Evolutionary conservation across 352 stramenopile genomes (phyloP), one percentile per base, ranked within the genome.

Genomic region (Phytophthora niederhauseri): DNA sequence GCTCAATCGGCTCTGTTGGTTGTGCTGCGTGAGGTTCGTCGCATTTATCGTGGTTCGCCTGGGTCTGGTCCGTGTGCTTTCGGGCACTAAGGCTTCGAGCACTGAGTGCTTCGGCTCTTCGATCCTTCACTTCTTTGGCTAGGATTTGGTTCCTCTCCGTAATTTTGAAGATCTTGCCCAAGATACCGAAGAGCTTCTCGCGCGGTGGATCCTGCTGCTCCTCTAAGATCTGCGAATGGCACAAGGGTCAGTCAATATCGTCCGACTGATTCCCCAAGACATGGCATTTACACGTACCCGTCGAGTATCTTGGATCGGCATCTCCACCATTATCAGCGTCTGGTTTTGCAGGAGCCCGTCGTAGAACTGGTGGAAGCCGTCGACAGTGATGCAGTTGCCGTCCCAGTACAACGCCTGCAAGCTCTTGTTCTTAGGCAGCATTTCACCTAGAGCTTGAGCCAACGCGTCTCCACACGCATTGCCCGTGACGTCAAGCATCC

Each of bases 331-430:
- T 8, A 77, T 72, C 20, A 95, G 60, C 19, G 82, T 90, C 12
- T 69, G 72, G 52, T 95, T 95, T 36, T 76, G 70, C 38, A 81
- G 15, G 2, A 93, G 59, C 2, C 81, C 84, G 14, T 86, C 77
- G 73, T 92, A 86, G 34, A 94, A 92, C 12, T 66, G 61, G 28
- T 77, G 55, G 60, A 92, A 92, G 7, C 87, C 87, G 26, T 89
- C 82, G 30, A 94, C 77, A 0, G 81, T 92, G 59, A 82, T 91
- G 60, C 80, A 84, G 55, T 94, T 95, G 38, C 75, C 79, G 50
- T 95, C 87, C 85, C 85, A 93, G 58, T 90, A 95, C 38, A 95
- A 74, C 7, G 84, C 74, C 17, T 83, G 82, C 12, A 94, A 61
- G 34, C 72, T 81, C 48, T 72, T 80, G 62, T 92, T 95, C 24